A percentile compares a stretch with the other conserved stretches of the same genome.
These are phyloP conservation scores for Fusarium buharicum DNA, from an alignment of 2,329 filamentous ascomycete genomes.

Conservation along the genomic window DNA sequence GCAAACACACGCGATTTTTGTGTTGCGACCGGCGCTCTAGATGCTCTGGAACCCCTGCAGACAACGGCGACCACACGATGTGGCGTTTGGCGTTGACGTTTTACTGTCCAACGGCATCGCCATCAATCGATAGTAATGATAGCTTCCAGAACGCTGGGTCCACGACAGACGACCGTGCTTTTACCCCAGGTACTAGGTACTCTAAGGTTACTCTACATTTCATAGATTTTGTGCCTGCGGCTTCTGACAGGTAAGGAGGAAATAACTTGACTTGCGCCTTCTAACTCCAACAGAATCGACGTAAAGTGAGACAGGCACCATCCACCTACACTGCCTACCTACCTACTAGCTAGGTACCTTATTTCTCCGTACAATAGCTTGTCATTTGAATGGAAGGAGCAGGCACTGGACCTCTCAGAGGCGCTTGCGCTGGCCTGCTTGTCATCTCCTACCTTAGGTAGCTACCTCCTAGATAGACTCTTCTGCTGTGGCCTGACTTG, in stretches of 20 bases:
- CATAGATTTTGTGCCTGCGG: conserved; percentile 11
- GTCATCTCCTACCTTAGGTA: background rate
- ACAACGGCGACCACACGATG: conserved; percentile 24
- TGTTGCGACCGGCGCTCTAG: conserved; percentile 15
- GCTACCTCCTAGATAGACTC: conserved; percentile 9
- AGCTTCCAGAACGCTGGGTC: conserved; percentile 15
- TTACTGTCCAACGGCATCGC: conserved; percentile 15
- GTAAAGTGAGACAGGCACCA: background rate
- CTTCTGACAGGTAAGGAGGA: background rate
- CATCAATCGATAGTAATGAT: conserved; percentile 4
- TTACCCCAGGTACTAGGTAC: too few relatives aligned
- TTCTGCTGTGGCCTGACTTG: conserved; percentile 2
- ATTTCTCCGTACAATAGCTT: conserved; percentile 14
- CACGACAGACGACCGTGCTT: conserved; percentile 8
- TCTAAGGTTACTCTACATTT: too few relatives aligned
- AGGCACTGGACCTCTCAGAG: conserved; percentile 1
- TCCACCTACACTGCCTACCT: too few relatives aligned
- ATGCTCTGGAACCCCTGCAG: conserved; percentile 5
- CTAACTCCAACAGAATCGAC: conserved; percentile 2
- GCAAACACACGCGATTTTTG: conserved; percentile 8
- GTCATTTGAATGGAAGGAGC: conserved; percentile 14
- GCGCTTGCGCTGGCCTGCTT: conserved; percentile 8
- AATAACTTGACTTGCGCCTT: background rate
- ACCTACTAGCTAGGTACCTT: background rate
- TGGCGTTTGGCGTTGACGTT: conserved; percentile 32